These are phyloP conservation scores for Sporisorium iseilematis-ciliati DNA, from an alignment of 1,284 basidiomycete genomes.

Conservation along the genomic window DNA sequence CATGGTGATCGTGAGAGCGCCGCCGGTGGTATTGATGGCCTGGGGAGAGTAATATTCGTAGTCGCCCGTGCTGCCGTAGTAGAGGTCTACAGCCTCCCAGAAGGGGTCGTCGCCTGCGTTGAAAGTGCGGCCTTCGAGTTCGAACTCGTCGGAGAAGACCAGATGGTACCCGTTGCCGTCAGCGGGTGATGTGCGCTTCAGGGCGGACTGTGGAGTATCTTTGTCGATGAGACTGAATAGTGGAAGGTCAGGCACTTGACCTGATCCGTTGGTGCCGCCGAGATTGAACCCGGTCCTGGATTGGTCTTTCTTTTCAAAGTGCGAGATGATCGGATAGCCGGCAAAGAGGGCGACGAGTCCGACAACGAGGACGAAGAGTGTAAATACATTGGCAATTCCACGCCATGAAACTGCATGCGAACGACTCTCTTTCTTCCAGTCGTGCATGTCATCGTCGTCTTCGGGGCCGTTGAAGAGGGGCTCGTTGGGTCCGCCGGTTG, in stretches of 20 bases:
- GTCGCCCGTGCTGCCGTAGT: constrained; percentile 57
- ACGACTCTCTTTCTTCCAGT: constrained; percentile 38
- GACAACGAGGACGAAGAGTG: constrained; percentile 37
- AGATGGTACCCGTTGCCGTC: constrained; percentile 52
- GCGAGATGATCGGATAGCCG: constrained; percentile 58
- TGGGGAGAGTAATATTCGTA: constrained; percentile 60
- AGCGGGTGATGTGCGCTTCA: constrained; percentile 32
- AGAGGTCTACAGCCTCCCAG: constrained; percentile 61
- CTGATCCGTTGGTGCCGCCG: constrained; percentile 74
- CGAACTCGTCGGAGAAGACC: constrained; percentile 65
- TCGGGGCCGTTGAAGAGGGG: constrained; percentile 35
- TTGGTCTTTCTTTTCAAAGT: constrained; percentile 26
- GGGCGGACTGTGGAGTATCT: constrained; percentile 53
- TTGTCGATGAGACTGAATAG: constrained; percentile 49
- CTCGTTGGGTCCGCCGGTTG: constrained; percentile 20
- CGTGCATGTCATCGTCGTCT: constrained; percentile 62
- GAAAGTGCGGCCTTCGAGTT: constrained; percentile 61
- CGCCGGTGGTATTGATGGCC: constrained; percentile 59
- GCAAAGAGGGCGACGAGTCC: constrained; percentile 57
- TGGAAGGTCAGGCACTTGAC: constrained; percentile 61
- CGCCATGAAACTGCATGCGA: constrained; percentile 42
- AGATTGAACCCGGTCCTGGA: constrained; percentile 72
- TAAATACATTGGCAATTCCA: constrained; percentile 50
- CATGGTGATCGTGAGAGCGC: constrained; percentile 53
- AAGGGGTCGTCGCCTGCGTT: constrained; percentile 64